Evolutionary conservation across 305 asterid species (phyloP).

Genomic region (Solanum hybrid): DNA sequence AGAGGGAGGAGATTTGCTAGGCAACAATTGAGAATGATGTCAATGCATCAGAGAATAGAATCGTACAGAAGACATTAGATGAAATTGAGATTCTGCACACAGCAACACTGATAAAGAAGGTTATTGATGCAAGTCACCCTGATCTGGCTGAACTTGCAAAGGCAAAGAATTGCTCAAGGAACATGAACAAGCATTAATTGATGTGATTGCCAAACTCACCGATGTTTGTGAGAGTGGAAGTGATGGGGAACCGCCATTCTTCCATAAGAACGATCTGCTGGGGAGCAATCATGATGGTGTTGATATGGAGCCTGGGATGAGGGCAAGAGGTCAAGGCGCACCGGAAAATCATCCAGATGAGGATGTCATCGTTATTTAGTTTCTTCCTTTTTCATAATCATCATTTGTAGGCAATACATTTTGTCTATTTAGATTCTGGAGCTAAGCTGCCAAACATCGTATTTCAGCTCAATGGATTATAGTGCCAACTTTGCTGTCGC

Average conservation of each 20-base stretch:
- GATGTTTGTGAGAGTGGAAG: conserved; percentile 52
- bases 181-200: conserved; percentile 73
- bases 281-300: conserved; percentile 11
- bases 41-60: conserved; percentile 44
- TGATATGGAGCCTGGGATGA: conserved; percentile 24
- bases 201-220: conserved; percentile 76
- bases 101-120: conserved; percentile 29
- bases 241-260: conserved; percentile 33
- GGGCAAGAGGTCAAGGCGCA: conserved; percentile 22
- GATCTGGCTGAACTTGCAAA: conserved; percentile 66
- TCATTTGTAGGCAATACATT: background rate
- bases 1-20: conserved; percentile 45
- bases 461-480: background rate
- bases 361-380: conserved; percentile 19
- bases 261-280: conserved; percentile 5
- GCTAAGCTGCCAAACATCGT: background rate
- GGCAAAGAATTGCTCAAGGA: conserved; percentile 96
- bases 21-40: conserved; percentile 39
- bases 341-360: conserved; percentile 23
- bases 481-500: background rate
- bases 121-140: conserved; percentile 79
- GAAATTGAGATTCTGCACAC: conserved; percentile 85
- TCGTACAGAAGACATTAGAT: conserved; percentile 30
- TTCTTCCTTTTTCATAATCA: background rate
- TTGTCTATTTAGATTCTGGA: background rate